Evolutionary conservation across 495 filamentous ascomycete genomes (phyloP), one percentile per base, ranked within the genome.

Genomic region (Diplogelasinospora grovesii): DNA sequence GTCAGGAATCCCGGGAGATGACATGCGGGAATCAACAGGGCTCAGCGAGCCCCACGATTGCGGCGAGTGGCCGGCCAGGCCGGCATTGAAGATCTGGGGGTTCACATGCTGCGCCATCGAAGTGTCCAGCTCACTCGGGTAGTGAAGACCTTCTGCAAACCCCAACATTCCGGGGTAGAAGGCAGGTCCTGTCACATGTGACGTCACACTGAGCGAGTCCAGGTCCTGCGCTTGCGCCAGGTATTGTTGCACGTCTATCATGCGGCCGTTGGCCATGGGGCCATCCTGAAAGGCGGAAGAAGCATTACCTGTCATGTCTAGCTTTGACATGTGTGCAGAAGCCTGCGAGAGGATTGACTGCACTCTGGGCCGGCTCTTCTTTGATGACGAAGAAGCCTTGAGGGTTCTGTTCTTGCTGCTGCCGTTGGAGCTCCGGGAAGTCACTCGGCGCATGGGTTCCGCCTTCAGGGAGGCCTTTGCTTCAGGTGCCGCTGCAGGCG

Each of bases 41-140:
- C 66, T 69, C 46, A 70, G 62, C 45, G 68, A 71, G 50, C 64
- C 63, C 69, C 68, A 71, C 8, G 68, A 68, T 38, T 64, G 63
- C 22, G 69, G 66, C 21, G 68, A 70, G 47, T 59, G 54, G 26
- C 53, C 64, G 13, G 59, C 39, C 29, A 71, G 53, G 31, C 60
- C 58, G 35, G 62, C 45, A 42, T 69, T 64, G 52, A 68, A 68
- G 53, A 70, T 65, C 45, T 73, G 68, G 22, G 68, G 58, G 50
- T 62, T 63, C 54, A 63, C 61, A 23, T 71, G 65, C 44, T 68
- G 64, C 36, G 54, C 40, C 50, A 68, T 57, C 41, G 60, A 52
- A 36, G 59, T 41, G 27, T 61, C 53, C 31, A 65, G 45, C 36
- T 61, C 60, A 36, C 49, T 52, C 22, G 55, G 39, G 50, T 67